Evolutionary conservation across 2,329 filamentous ascomycete species (phyloP), one percentile per base, ranked within the genome.

Genomic region (Exophiala viscosa): DNA sequence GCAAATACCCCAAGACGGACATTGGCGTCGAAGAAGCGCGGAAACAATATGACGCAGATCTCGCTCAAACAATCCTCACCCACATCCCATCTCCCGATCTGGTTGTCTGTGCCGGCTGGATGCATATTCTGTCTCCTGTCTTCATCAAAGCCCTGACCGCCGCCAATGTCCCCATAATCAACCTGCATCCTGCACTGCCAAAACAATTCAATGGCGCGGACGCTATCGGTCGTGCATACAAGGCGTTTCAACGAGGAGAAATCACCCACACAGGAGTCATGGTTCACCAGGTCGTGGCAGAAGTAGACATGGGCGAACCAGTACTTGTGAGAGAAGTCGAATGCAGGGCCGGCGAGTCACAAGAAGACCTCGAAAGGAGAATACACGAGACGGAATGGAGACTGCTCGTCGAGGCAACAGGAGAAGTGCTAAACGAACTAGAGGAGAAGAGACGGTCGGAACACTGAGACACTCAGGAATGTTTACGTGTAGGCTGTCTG

Each of bases 81-180:
- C 80, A 86, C 58, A 70, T 60, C 38, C 60, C 59, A 2, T 56
- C 70, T 52, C 89, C 90, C 0, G 81, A 91, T 49, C 70, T 95
- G 49, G 82, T 95, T 44, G 85, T 93, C 7, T 87, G 90, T 60
- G 85, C 88, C 3, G 90, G 90, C 2, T 95, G 88, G 80, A 95
- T 95, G 89, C 85, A 93, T 67, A 85, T 95, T 52, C 80, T 95
- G 44, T 84, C 83, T 0, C 74, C 76, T 2, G 73, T 76, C 1
- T 93, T 95, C 67, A 73, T 95, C 43, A 76, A 79, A 7, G 87
- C 88, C 1, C 66, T 95, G 6, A 77, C 81, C 32, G 72, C 69
- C 10, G 81, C 76, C 0, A 79, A 78, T 0, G 76, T 92, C 33
- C 79, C 77, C 18, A 83, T 92, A 40, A 91, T 95, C 64, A 95